These are phyloP conservation scores for Chenopodium suecicum DNA, from an alignment of 148 eudicot species.

Conservation along the genomic window DNA sequence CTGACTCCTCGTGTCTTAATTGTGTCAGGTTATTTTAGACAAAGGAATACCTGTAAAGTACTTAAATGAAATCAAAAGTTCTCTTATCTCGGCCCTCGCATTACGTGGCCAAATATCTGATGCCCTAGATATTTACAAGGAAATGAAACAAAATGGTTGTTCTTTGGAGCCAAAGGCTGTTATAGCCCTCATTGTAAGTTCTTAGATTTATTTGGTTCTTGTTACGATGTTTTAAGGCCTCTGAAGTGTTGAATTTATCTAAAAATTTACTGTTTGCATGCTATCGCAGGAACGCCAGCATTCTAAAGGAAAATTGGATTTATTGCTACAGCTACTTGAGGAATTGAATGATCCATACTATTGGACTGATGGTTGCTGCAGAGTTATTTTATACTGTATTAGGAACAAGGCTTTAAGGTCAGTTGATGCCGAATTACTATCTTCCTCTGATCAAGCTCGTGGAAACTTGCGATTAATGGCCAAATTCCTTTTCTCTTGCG, in stretches of 20 bases:
- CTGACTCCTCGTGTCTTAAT: slow-evolving; percentile 3
- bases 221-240: slow-evolving; percentile 1
- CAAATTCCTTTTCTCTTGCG: slow-evolving; percentile 16
- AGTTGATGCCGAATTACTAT: slow-evolving; percentile 1
- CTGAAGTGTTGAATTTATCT: background rate
- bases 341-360: slow-evolving; percentile 49
- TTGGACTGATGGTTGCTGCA: slow-evolving; percentile 76
- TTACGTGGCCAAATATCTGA: slow-evolving; percentile 52
- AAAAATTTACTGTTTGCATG: background rate
- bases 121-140: slow-evolving; percentile 64
- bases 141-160: slow-evolving; percentile 50
- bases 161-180: slow-evolving; percentile 66
- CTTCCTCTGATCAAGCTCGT: background rate
- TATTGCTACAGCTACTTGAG: slow-evolving; percentile 57
- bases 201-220: background rate
- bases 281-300: slow-evolving; percentile 55
- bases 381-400: slow-evolving; percentile 59
- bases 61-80: slow-evolving; percentile 66
- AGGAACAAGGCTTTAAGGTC: slow-evolving; percentile 59
- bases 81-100: slow-evolving; percentile 72
- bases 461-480: slow-evolving; percentile 3
- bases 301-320: slow-evolving; percentile 46
- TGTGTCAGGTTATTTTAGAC: slow-evolving; percentile 56
- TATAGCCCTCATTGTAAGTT: slow-evolving; percentile 65
- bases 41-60: slow-evolving; percentile 46